phyloP scores from a whole-genome alignment of 805 yeast species.

The Lipomyces yamadae region DNA sequence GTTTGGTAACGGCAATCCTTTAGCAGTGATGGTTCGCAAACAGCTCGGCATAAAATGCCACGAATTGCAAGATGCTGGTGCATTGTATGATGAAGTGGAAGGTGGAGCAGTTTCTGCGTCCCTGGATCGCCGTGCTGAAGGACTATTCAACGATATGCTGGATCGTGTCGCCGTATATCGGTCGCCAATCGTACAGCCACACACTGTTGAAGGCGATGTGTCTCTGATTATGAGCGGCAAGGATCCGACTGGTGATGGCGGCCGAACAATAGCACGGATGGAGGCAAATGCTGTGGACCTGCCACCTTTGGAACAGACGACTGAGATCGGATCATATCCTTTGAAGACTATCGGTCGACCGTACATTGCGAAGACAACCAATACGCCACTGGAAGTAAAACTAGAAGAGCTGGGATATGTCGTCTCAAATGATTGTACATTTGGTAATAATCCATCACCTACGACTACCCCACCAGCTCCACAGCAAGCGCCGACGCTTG shows the following conservation, averaged over 20 bases:
- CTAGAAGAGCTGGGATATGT: constrained; percentile 34
- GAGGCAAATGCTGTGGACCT: constrained; percentile 45
- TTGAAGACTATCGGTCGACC: constrained; percentile 17
- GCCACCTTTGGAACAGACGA: constrained; percentile 42
- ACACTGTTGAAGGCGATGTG: constrained; percentile 47
- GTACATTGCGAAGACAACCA: constrained; percentile 4
- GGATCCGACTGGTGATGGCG: constrained; percentile 46
- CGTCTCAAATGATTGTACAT: constrained; percentile 10
- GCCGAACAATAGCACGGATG: constrained; percentile 48
- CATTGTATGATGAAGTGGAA: constrained; percentile 44
- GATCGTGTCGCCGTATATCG: constrained; percentile 47
- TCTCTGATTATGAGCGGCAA: constrained; percentile 47
- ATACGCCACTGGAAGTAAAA: constrained; percentile 21
- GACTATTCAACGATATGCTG: constrained; percentile 47
- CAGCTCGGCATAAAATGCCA: constrained; percentile 50
- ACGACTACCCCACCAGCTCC: constrained; percentile 47
- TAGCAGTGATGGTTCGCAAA: constrained; percentile 48
- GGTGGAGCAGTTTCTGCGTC: constrained; percentile 44
- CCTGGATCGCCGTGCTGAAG: constrained; percentile 45
- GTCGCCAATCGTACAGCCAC: constrained; percentile 44
- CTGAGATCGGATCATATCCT: constrained; percentile 5
- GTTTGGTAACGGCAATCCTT: constrained; percentile 50
- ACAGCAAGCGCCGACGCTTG: constrained; percentile 46
- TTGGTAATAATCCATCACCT: neutral
- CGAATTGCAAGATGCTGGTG: constrained; percentile 44